Evolutionary conservation across 495 filamentous ascomycete species (phyloP).

Genomic region (Lindgomyces ingoldianus): DNA sequence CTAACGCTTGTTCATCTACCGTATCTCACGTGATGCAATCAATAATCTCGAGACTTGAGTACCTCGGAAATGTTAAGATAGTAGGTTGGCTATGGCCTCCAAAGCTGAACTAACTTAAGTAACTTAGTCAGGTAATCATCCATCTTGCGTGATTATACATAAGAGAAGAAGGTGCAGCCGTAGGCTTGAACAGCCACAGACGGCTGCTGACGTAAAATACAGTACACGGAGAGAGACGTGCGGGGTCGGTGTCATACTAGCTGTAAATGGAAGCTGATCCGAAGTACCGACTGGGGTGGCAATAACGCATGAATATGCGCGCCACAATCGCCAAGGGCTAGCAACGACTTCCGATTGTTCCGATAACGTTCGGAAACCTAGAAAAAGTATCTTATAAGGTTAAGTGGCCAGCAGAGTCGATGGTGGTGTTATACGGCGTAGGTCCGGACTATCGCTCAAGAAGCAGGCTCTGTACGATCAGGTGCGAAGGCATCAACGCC

Average conservation of each 20-base stretch:
- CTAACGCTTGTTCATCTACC: too few relatives aligned
- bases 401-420: not conserved
- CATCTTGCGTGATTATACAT: too few relatives aligned
- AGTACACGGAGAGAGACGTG: not conserved
- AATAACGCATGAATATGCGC: conserved; percentile 22
- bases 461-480: conserved; percentile 8
- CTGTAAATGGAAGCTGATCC: conserved; percentile 17
- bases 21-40: too few relatives aligned
- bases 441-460: not conserved
- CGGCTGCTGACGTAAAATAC: conserved; percentile 14
- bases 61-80: too few relatives aligned
- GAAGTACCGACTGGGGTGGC: conserved; percentile 26
- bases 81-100: too few relatives aligned
- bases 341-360: conserved; percentile 2
- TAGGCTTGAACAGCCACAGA: conserved; percentile 11
- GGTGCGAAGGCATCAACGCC: conserved; percentile 7
- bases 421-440: not conserved
- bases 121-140: too few relatives aligned
- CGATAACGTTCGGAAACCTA: not conserved
- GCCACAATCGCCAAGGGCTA: conserved; percentile 16
- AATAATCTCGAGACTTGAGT: too few relatives aligned
- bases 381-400: not conserved
- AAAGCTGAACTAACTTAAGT: too few relatives aligned
- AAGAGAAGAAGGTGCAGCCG: not conserved
- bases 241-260: not conserved